Base-by-base conservation (phyloP, 768 basidiomycete species). In the Tricholoma sp. region DNA sequence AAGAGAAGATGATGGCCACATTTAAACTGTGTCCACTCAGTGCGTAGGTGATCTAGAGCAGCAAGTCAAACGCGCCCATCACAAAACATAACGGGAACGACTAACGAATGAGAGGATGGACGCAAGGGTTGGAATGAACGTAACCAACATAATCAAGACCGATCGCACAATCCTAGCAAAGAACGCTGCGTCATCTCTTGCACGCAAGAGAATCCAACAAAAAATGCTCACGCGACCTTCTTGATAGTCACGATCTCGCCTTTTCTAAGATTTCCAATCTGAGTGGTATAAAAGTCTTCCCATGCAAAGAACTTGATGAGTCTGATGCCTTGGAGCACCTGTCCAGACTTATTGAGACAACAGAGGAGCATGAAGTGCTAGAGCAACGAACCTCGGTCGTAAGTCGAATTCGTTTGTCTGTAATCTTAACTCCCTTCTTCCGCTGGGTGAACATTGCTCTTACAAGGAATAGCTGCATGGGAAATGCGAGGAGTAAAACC, bases 241-340 rank as follows among this genome's bases (percentile, higher is more conserved):
- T 68, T 64, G 17, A 81, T 66, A 17, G 76, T 70, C 4, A 61
- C 59, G 34, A 79, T 71, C 58, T 80, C 80, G 39, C 68, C 62
- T 32, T 61, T 63, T 18, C 81, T 66, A 52, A 80, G 63, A 1
- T 62, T 64, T 29, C 70, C 70, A 28, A 81, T 76, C 52, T 75
- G 72, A 20, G 72, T 63, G 1, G 68, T 65, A 60, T 81, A 84
- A 57, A 81, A 81, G 11, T 58, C 54, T 62, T 84, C 84, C 79
- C 82, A 86, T 0, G 80, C 81, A 62, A 83, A 86, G 29, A 78
- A 70, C 67, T 88, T 88, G 62, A 88, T 76, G 4, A 86, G 73
- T 3, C 86, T 77, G 54, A 88, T 85, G 41, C 83, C 83, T 66
- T 85, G 83, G 12, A 91, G 69, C 2, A 89, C 77, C 73, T 82